Percentiles rank a stretch among this genome's conserved stretches.
phyloP scores from a whole-genome alignment of 805 yeast genomes.

The Nematodospora valgi region DNA sequence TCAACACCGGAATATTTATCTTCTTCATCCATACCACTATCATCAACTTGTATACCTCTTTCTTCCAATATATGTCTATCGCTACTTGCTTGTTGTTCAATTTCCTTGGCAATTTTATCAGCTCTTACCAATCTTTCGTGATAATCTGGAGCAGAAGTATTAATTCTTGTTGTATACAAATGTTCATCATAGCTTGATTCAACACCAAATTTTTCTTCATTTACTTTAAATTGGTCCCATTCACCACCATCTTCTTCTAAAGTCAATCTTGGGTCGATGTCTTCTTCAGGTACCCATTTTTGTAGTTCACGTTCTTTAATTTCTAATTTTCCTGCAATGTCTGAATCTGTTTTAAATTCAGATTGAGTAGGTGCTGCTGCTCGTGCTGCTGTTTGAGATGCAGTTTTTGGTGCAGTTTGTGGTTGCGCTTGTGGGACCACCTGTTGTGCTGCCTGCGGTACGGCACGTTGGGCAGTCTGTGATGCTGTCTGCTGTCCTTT shows the following conservation, averaged over 20 bases:
- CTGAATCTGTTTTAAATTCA: slow-evolving; percentile 80
- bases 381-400: slow-evolving; percentile 1
- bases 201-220: slow-evolving; percentile 84
- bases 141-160: slow-evolving; percentile 73
- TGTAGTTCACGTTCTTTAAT: slow-evolving; percentile 70
- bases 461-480: background rate
- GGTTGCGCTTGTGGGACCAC: background rate
- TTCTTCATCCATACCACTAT: slow-evolving; percentile 89
- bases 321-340: slow-evolving; percentile 55
- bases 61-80: slow-evolving; percentile 89
- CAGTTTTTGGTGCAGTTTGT: background rate
- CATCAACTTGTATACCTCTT: slow-evolving; percentile 75
- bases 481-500: slow-evolving; percentile 8
- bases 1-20: slow-evolving; percentile 93
- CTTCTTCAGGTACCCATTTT: slow-evolving; percentile 76
- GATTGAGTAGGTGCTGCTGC: background rate
- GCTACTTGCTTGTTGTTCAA: slow-evolving; percentile 64
- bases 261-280: slow-evolving; percentile 17
- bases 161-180: slow-evolving; percentile 75
- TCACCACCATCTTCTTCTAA: slow-evolving; percentile 33
- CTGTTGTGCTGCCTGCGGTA: background rate
- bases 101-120: slow-evolving; percentile 76
- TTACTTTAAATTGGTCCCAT: slow-evolving; percentile 97
- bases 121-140: slow-evolving; percentile 64
- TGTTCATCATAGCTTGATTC: slow-evolving; percentile 81